Conservation (phyloP, 1,284 basidiomycete genomes). For the Schizophyllum commune region DNA sequence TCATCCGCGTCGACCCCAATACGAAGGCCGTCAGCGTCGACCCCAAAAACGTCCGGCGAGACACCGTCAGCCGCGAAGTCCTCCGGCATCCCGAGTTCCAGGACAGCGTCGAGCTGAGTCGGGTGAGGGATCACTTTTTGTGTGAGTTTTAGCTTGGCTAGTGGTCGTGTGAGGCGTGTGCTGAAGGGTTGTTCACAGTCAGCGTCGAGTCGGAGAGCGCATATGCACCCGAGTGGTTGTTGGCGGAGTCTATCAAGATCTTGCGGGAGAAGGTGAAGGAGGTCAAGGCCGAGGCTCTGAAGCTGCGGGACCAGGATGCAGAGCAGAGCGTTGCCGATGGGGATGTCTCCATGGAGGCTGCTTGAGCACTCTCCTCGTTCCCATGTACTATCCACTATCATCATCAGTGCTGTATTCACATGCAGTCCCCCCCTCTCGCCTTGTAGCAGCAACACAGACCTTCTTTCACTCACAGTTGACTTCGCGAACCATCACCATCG, state of each 20-base stretch:
- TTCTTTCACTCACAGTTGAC: too few relatives aligned
- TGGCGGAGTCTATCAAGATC: conserved; percentile 78
- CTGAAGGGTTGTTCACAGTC: conserved; percentile 39
- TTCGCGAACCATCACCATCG: too few relatives aligned
- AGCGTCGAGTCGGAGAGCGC: conserved; percentile 88
- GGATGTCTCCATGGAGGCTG: background rate
- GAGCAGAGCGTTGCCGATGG: background rate
- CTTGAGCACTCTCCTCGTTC: background rate
- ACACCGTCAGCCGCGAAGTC: conserved; percentile 91
- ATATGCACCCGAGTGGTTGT: conserved; percentile 79
- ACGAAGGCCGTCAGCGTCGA: conserved; percentile 58
- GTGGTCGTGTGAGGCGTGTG: background rate
- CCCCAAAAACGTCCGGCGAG: conserved; percentile 64
- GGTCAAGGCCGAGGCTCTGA: background rate
- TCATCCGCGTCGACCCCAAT: conserved; percentile 64
- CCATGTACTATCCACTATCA: too few relatives aligned
- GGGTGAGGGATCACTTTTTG: conserved; percentile 91
- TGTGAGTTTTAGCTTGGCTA: conserved; percentile 45
- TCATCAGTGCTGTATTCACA: too few relatives aligned
- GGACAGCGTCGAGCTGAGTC: conserved; percentile 75
- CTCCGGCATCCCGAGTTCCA: conserved; percentile 89
- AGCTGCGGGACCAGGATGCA: background rate
- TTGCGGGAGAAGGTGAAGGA: conserved; percentile 71
- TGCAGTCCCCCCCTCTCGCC: too few relatives aligned
- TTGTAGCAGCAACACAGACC: too few relatives aligned